Base-by-base conservation (phyloP, 495 filamentous ascomycete genomes). In the Aspergillus cristatus region DNA sequence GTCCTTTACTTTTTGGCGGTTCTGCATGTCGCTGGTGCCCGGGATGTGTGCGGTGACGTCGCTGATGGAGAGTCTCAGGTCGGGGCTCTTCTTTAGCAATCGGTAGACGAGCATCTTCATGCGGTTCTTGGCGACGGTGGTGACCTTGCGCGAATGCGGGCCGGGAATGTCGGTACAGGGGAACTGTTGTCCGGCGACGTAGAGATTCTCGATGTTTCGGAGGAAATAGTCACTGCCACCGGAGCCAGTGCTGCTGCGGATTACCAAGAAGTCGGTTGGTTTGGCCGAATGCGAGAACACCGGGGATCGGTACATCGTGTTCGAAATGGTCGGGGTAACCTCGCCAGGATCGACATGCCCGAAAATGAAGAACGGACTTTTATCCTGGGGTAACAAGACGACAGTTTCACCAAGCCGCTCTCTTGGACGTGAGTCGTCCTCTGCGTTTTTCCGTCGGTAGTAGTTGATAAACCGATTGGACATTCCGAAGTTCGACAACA, bases 401-500 rank as follows among this genome's bases (percentile, higher is more conserved):
- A 72, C 73, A 2, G 81, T 83, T 63, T 99, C 91, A 15, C 91
- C 91, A 46, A 97, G 73, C 7, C 88, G 82, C 6, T 68, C 70
- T 55, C 81, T 84, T 1, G 83, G 84, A 3, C 84, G 73, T 11
- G 76, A 74, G 28, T 74, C 68, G 53, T 93, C 87, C 17, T 89
- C 84, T 18, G 72, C 74, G 47, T 82, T 82, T 53, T 85, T 91
- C 22, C 88, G 81, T 12, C 91, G 82, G 53, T 95, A 95, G 62
- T 96, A 97, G 50, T 97, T 96, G 62, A 97, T 83, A 28, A 97
- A 76, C 28, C 85, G 81, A 54, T 78, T 90, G 35, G 86, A 90
- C 91, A 99, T 99, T 42, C 89, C 91, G 46, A 95, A 90, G 57
- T 94, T 93, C 6, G 91, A 95, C 43, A 99, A 68, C 40, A 89